Evolutionary conservation across 1,139 yeast species (phyloP).

Genomic region (Kodamaea plutei): DNA sequence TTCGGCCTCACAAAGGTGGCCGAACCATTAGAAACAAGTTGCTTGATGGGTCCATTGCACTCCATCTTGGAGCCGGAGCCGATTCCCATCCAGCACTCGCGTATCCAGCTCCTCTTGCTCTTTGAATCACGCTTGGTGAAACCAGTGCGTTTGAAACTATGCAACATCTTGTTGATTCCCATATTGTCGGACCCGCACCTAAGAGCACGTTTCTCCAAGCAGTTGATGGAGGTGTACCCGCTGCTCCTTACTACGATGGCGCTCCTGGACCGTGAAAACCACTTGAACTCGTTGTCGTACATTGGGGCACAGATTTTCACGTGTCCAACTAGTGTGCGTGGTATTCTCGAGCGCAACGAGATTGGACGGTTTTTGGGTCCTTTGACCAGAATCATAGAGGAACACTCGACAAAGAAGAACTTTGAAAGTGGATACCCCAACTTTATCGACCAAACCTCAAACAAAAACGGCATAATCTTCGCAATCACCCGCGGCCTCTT

Average conservation of each 20-base stretch:
- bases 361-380: slow-evolving; percentile 47
- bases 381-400: slow-evolving; percentile 42
- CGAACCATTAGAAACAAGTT: slow-evolving; percentile 10
- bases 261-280: slow-evolving; percentile 62
- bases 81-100: slow-evolving; percentile 24
- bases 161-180: slow-evolving; percentile 48
- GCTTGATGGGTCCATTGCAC: slow-evolving; percentile 13
- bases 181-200: slow-evolving; percentile 44
- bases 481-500: slow-evolving; percentile 36
- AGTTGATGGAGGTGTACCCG: slow-evolving; percentile 54
- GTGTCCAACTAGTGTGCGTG: slow-evolving; percentile 53
- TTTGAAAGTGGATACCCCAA: slow-evolving; percentile 27
- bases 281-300: slow-evolving; percentile 48
- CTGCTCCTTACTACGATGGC: slow-evolving; percentile 45
- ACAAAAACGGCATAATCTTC: slow-evolving; percentile 22
- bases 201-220: slow-evolving; percentile 49
- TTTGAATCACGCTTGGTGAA: slow-evolving; percentile 59
- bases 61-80: slow-evolving; percentile 6
- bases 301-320: slow-evolving; percentile 62
- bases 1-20: slow-evolving; percentile 18
- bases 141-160: slow-evolving; percentile 41
- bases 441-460: slow-evolving; percentile 22
- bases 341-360: slow-evolving; percentile 32
- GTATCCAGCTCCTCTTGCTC: slow-evolving; percentile 49
- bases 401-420: slow-evolving; percentile 27